Evolutionary conservation across 2,329 filamentous ascomycete species (phyloP), one percentile per base, ranked within the genome.

Genomic region (Zopfia rhizophila): DNA sequence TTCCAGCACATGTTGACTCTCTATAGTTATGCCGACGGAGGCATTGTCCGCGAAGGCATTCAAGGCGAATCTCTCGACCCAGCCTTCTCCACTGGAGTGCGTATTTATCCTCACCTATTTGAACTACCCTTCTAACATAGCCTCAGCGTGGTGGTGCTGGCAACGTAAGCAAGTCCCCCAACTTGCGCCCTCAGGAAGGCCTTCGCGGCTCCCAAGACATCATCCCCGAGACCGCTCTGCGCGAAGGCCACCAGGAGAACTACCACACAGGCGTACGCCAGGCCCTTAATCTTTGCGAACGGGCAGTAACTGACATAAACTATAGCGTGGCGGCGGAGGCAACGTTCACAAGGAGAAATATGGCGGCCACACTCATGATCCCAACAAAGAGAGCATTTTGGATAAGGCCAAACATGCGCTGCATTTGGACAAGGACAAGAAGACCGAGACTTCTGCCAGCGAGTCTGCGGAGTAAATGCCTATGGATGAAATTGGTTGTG

Each of bases 331-430:
- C 21, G 76, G 76, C 10, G 70, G 67, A 24, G 76, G 76, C 19
- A 79, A 79, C 53, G 68, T 77, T 13, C 70, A 78, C 58, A 74
- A 72, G 55, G 76, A 78, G 46, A 76, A 76, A 56, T 76, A 75
- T 45, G 73, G 74, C 23, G 75, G 75, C n/a, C 75, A 78, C 49
- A 72, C 65, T 48, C 58, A 66, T 21, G 60, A 58, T 28, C 63
- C 68, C 23, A 64, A 70, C n/a, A 58, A 54, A 38, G 68, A 73
- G 53, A 68, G 69, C 19, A 25, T 76, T 22, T 52, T 69, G 43
- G 75, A 77, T 13, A 78, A 77, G 68, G 68, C 73, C 40, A 79
- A 78, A 68, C 63, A 73, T 13, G 61, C 60, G 13, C 61, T 75
- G 17, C 60, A 66, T 35, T 51, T 70, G 5, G 65, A 71, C 28